These are phyloP conservation scores for Suhomyces wounanorum DNA, from an alignment of 1,139 yeast genomes.

Conservation along the genomic window DNA sequence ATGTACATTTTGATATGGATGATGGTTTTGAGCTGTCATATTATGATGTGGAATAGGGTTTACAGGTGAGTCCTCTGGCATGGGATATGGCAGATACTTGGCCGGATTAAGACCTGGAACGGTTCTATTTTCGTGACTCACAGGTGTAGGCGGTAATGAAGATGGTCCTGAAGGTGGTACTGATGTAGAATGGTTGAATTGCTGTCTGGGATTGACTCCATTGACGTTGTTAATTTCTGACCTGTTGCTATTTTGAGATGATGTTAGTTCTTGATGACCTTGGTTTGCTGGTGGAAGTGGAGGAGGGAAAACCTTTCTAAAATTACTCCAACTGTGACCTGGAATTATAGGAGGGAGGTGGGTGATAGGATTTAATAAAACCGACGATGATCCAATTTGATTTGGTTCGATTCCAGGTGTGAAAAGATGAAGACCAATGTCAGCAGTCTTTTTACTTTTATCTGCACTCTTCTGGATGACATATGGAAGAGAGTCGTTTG, in stretches of 20 bases:
- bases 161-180: background rate
- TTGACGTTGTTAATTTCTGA: background rate
- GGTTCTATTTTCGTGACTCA: background rate
- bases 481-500: conserved; percentile 2
- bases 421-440: background rate
- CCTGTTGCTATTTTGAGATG: background rate
- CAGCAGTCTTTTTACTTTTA: background rate
- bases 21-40: background rate
- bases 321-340: background rate
- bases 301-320: background rate
- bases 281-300: background rate
- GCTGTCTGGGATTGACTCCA: background rate
- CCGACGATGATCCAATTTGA: background rate
- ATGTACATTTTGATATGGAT: background rate
- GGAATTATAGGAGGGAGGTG: background rate
- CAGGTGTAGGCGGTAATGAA: background rate
- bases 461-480: background rate
- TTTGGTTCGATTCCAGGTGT: background rate
- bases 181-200: background rate
- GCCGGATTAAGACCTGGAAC: background rate
- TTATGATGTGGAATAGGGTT: background rate
- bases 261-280: background rate
- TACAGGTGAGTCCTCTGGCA: background rate
- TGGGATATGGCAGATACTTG: background rate
- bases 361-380: background rate